Conservation (phyloP, 441 rosid genomes). For the Mallotus repandus region DNA sequence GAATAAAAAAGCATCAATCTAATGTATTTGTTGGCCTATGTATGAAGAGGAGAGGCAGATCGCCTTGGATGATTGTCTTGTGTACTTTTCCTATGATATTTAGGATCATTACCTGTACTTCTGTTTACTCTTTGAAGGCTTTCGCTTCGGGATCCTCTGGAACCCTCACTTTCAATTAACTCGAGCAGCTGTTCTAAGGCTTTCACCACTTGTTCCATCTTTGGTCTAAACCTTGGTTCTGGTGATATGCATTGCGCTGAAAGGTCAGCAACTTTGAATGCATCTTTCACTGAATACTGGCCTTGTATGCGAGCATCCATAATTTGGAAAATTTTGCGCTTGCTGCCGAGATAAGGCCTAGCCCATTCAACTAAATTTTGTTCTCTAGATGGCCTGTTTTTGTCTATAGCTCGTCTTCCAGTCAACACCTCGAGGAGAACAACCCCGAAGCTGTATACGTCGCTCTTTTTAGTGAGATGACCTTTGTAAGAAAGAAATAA, state of each 20-base stretch:
- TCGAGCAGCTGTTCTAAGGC: slow-evolving; percentile 53
- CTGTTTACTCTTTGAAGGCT: slow-evolving; percentile 15
- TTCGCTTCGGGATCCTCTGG: slow-evolving; percentile 15
- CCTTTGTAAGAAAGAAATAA: slow-evolving; percentile 36
- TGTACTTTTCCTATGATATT: slow-evolving; percentile 14
- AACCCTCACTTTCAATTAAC: slow-evolving; percentile 22
- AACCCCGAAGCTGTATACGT: slow-evolving; percentile 88
- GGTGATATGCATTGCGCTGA: slow-evolving; percentile 67
- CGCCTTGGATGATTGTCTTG: slow-evolving; percentile 26
- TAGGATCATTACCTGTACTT: slow-evolving; percentile 21
- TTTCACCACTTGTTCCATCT: slow-evolving; percentile 55
- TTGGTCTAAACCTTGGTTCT: slow-evolving; percentile 65
- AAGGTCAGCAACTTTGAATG: slow-evolving; percentile 49
- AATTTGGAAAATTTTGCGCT: slow-evolving; percentile 58
- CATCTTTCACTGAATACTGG: slow-evolving; percentile 52
- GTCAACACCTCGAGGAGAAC: slow-evolving; percentile 77
- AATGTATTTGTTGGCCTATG: slow-evolving; percentile 5
- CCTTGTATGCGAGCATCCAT: slow-evolving; percentile 69
- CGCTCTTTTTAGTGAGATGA: slow-evolving; percentile 71
- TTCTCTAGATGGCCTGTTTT: slow-evolving; percentile 63
- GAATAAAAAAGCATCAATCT: neutral
- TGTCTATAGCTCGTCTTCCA: slow-evolving; percentile 75
- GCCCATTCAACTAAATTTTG: slow-evolving; percentile 91
- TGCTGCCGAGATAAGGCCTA: slow-evolving; percentile 64
- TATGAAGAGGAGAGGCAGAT: slow-evolving; percentile 35